phyloP scores from a whole-genome alignment of 805 yeast genomes.

The Kuraishia ogatae region DNA sequence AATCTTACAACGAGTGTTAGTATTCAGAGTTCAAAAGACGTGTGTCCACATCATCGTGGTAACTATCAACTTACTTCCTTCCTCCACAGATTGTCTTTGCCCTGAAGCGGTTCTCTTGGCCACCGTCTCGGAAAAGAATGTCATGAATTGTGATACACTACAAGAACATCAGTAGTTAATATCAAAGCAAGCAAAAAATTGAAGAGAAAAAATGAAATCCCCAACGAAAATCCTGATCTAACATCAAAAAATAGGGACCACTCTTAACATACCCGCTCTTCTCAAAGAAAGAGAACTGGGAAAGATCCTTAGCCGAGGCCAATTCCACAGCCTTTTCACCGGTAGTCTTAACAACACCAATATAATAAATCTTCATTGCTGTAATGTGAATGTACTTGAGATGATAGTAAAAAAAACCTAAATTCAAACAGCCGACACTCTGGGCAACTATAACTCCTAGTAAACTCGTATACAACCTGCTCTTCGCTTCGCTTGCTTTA shows the following conservation, averaged over 20 bases:
- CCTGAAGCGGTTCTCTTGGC: slow-evolving; percentile 82
- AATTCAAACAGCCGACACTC: no score
- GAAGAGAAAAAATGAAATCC: background rate
- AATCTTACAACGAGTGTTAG: slow-evolving; percentile 23
- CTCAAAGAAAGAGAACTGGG: slow-evolving; percentile 86
- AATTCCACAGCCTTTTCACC: slow-evolving; percentile 66
- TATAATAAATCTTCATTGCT: slow-evolving; percentile 80
- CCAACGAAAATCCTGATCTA: background rate
- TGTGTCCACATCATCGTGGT: no score
- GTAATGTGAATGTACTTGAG: no score
- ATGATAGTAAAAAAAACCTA: no score
- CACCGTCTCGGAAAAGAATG: slow-evolving; percentile 87
- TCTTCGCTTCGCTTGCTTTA: background rate
- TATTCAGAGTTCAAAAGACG: background rate
- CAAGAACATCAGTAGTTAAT: slow-evolving; percentile 4
- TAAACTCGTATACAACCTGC: no score
- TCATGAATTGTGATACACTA: slow-evolving; percentile 86
- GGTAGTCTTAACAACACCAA: slow-evolving; percentile 71
- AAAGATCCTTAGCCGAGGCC: slow-evolving; percentile 70
- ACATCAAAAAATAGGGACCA: no score
- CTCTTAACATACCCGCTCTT: slow-evolving; percentile 33
- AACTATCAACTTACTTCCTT: slow-evolving; percentile 38
- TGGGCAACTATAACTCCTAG: no score
- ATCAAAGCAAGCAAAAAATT: background rate
- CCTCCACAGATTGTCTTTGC: slow-evolving; percentile 91